A percentile compares a stretch with the other conserved stretches of the same genome.
Conservation (phyloP, 139 green algal species). For the Chlorella sp. region DNA sequence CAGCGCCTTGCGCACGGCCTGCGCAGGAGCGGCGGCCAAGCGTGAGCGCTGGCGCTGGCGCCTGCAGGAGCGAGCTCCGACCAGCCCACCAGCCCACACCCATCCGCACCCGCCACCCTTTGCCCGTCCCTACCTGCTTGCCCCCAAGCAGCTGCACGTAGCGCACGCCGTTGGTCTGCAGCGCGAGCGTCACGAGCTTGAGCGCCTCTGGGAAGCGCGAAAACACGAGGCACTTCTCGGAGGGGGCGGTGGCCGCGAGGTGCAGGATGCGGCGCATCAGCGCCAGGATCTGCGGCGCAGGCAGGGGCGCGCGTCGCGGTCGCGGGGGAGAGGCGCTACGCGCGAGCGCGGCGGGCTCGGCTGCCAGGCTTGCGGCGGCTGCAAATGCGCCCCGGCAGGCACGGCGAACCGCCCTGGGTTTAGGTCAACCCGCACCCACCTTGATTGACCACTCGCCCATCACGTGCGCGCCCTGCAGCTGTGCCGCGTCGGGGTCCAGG, state of each 20-base stretch:
- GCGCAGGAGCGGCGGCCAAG: neutral
- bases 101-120: too few relatives aligned
- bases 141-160: constrained; percentile 24
- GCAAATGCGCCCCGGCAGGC: too few relatives aligned
- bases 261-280: constrained; percentile 62
- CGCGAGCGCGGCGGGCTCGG: too few relatives aligned
- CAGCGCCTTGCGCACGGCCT: constrained; percentile 14
- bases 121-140: neutral
- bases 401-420: too few relatives aligned
- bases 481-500: too few relatives aligned
- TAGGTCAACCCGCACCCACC: too few relatives aligned
- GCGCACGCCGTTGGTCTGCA: constrained; percentile 33
- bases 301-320: too few relatives aligned
- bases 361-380: too few relatives aligned
- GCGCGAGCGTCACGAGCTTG: constrained; percentile 41
- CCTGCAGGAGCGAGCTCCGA: neutral
- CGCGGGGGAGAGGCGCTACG: too few relatives aligned
- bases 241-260: constrained; percentile 29
- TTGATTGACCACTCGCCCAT: too few relatives aligned
- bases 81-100: neutral
- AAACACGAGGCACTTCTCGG: constrained; percentile 58
- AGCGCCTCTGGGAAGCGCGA: constrained; percentile 63
- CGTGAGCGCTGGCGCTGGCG: neutral
- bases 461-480: too few relatives aligned
- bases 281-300: constrained; percentile 24